These are phyloP conservation scores for Pichia sp. DNA, from an alignment of 1,139 yeast species.

Conservation along the genomic window DNA sequence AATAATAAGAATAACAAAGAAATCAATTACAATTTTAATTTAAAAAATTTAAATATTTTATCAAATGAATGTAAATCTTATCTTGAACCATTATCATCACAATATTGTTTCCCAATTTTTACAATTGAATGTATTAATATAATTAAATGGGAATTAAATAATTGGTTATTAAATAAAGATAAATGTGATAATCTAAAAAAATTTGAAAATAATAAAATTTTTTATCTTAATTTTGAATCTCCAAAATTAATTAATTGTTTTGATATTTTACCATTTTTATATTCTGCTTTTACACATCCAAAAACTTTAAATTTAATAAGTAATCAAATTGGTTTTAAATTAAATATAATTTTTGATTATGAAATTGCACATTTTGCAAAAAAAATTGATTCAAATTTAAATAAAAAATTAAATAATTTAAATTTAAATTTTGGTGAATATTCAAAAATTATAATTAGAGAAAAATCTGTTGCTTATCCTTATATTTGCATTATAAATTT, in stretches of 20 bases:
- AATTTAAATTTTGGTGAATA: neutral
- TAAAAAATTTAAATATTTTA: neutral
- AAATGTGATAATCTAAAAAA: constrained; percentile 19
- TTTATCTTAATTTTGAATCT: constrained; percentile 28
- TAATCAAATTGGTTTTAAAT: constrained; percentile 47
- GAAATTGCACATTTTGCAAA: constrained; percentile 43
- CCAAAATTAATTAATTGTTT: constrained; percentile 33
- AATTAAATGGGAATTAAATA: constrained; percentile 21
- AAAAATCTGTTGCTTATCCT: constrained; percentile 26
- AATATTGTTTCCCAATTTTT: constrained; percentile 23
- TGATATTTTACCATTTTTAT: constrained; percentile 39
- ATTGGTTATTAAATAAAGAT: constrained; percentile 10
- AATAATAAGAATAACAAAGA: no score
- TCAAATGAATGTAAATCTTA: constrained; percentile 5
- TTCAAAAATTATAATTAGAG: constrained; percentile 15
- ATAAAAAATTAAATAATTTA: constrained; percentile 19
- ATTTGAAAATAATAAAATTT: neutral
- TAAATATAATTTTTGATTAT: constrained; percentile 43
- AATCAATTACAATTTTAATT: neutral
- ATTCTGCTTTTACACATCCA: constrained; percentile 49
- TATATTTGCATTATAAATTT: constrained; percentile 24
- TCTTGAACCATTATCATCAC: constrained; percentile 14
- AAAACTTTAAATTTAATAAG: constrained; percentile 41
- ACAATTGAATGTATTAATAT: constrained; percentile 22
- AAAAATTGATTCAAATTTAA: constrained; percentile 19